Evolutionary conservation across 2,329 filamentous ascomycete genomes (phyloP).

Genomic region (Aspergillus tanneri): DNA sequence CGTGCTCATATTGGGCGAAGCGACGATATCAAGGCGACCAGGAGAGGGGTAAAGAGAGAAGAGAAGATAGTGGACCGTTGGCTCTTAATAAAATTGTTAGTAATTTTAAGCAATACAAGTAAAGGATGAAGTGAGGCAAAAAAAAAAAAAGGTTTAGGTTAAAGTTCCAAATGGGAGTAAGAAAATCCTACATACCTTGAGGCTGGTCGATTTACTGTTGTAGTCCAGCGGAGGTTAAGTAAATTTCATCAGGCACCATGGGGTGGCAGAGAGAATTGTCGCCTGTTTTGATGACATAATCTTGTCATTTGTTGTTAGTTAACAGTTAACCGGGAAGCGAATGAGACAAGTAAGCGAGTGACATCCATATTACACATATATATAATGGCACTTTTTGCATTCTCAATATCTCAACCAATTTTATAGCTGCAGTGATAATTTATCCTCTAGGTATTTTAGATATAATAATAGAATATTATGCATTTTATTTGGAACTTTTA

Average conservation of each 20-base stretch:
- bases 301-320: slow-evolving; percentile 3
- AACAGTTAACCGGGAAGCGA: background rate
- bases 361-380: too few relatives aligned
- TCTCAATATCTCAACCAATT: too few relatives aligned
- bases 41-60: slow-evolving; percentile 18
- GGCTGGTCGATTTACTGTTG: slow-evolving; percentile 24
- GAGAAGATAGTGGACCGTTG: slow-evolving; percentile 19
- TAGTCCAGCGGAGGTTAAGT: slow-evolving; percentile 31
- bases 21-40: slow-evolving; percentile 27
- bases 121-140: background rate
- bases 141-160: background rate
- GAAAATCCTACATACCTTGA: slow-evolving; percentile 22
- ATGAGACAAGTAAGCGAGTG: too few relatives aligned
- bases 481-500: too few relatives aligned
- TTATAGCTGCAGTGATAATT: too few relatives aligned
- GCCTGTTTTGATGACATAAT: slow-evolving; percentile 35
- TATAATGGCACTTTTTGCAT: too few relatives aligned
- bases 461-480: too few relatives aligned
- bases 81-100: slow-evolving; percentile 16
- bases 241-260: slow-evolving; percentile 40
- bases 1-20: slow-evolving; percentile 73
- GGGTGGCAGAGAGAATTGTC: slow-evolving; percentile 25
- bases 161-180: background rate
- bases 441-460: too few relatives aligned
- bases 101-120: background rate